phyloP scores from a whole-genome alignment of 331 rosid genomes.

The Acacia concinna region DNA sequence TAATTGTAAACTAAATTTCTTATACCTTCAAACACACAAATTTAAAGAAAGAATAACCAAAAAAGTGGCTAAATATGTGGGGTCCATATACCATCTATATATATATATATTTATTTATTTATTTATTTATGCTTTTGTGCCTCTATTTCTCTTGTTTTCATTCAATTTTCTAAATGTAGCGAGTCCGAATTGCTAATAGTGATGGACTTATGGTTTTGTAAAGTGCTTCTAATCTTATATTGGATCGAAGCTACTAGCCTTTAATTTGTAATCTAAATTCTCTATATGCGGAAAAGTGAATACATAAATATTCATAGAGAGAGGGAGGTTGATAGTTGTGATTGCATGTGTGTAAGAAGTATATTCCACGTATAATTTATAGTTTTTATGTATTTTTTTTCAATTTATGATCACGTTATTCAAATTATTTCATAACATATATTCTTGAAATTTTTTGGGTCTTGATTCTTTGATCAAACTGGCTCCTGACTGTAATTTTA shows the following conservation, averaged over 20 bases:
- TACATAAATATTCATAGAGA: not conserved
- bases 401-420: not conserved
- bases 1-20: too few relatives aligned
- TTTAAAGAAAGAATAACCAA: too few relatives aligned
- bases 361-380: not conserved
- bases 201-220: not conserved
- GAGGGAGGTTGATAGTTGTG: not conserved
- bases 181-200: not conserved
- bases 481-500: conserved; percentile 7
- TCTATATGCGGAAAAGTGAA: not conserved
- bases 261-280: not conserved
- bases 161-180: not conserved
- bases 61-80: too few relatives aligned
- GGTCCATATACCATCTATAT: too few relatives aligned
- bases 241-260: not conserved
- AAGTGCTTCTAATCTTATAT: not conserved
- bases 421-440: not conserved
- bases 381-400: not conserved
- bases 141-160: not conserved
- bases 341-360: not conserved
- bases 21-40: too few relatives aligned
- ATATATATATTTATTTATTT: too few relatives aligned
- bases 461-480: not conserved
- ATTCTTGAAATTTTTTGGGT: not conserved
- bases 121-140: too few relatives aligned